phyloP scores from a whole-genome alignment of 2,329 filamentous ascomycete species.

The Colletotrichum orchidophilum region DNA sequence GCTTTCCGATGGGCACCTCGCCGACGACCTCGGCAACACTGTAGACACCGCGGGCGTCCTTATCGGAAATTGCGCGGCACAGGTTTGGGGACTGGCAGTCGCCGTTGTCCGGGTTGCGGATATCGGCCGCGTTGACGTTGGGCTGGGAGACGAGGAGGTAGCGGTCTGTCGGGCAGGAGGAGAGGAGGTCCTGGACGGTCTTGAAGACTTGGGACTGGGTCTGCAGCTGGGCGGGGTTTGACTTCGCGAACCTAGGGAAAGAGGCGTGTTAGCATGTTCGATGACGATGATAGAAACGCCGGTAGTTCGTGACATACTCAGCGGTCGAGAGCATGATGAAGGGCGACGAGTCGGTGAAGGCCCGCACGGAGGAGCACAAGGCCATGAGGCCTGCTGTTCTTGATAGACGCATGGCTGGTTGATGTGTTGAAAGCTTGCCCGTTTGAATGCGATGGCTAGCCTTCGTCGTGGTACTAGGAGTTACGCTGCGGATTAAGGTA shows the following conservation, averaged over 20 bases:
- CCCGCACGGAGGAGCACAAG: constrained; percentile 68
- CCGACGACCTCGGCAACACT: constrained; percentile 69
- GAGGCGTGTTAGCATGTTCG: constrained; percentile 12
- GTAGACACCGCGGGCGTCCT: constrained; percentile 50
- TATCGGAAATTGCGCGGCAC: constrained; percentile 49
- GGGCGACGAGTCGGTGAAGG: constrained; percentile 87
- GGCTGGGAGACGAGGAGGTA: constrained; percentile 85
- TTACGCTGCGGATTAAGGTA: constrained; percentile 4
- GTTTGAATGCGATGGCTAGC: constrained; percentile 28
- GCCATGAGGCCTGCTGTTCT: constrained; percentile 60
- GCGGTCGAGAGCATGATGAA: constrained; percentile 89
- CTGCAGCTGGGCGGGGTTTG: constrained; percentile 56
- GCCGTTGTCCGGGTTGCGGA: constrained; percentile 54
- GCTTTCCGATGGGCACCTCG: constrained; percentile 50
- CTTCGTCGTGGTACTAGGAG: constrained; percentile 13
- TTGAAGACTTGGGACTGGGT: constrained; percentile 55
- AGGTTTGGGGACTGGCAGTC: constrained; percentile 64
- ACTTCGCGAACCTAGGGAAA: constrained; percentile 44
- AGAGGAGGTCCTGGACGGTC: constrained; percentile 62
- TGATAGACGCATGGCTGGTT: constrained; percentile 62
- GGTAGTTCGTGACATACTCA: constrained; percentile 64
- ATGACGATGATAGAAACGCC: not conserved
- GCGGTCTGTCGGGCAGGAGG: constrained; percentile 74
- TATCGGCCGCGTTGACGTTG: constrained; percentile 76
- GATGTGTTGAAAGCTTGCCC: constrained; percentile 18